Conservation (phyloP, 768 basidiomycete species). For the Tricholoma hemisulphureum region DNA sequence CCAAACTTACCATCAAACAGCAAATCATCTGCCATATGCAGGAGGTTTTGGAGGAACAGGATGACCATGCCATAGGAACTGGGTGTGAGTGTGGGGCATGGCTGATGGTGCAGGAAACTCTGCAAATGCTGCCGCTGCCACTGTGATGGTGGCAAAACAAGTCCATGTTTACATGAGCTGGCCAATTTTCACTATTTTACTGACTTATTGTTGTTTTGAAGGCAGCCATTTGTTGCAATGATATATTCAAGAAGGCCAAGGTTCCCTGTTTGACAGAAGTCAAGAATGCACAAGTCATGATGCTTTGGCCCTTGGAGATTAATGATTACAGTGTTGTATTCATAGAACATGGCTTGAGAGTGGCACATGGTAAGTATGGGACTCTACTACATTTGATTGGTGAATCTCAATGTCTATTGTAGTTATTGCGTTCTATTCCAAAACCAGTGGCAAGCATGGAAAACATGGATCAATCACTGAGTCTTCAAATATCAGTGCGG, state of each 20-base stretch:
- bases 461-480: constrained; percentile 1
- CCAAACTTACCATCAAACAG: not conserved
- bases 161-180: not conserved
- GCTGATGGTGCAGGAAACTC: not conserved
- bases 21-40: not conserved
- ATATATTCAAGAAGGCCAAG: not conserved
- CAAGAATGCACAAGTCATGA: not conserved
- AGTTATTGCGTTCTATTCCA: constrained; percentile 6
- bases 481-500: not conserved
- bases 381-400: not conserved
- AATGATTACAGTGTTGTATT: not conserved
- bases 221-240: not conserved
- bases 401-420: not conserved
- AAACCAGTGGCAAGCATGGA: constrained; percentile 4
- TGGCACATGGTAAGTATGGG: not conserved
- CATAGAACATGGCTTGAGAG: not conserved
- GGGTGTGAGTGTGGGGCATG: not conserved
- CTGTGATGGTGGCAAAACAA: not conserved
- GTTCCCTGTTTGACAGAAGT: constrained; percentile 1
- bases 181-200: not conserved
- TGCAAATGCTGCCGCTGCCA: not conserved
- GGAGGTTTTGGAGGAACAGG: not conserved
- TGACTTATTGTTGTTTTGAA: not conserved
- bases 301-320: not conserved
- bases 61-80: not conserved